These are phyloP conservation scores for Xanthoconium stramineum DNA, from an alignment of 768 basidiomycete genomes.

Conservation along the genomic window DNA sequence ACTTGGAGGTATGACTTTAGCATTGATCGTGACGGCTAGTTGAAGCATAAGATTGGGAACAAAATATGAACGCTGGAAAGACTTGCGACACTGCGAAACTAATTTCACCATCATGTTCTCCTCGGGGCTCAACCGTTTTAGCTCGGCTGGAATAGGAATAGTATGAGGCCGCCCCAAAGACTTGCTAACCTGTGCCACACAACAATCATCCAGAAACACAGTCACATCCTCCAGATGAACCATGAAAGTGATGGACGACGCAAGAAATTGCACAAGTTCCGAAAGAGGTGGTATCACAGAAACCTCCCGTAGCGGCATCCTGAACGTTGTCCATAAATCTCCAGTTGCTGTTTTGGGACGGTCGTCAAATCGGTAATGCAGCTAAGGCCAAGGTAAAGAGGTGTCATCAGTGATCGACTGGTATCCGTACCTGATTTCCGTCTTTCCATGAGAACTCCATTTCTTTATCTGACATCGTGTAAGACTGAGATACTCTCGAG, in stretches of 20 bases:
- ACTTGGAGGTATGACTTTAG: not conserved
- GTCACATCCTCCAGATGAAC: slow-evolving; percentile 64
- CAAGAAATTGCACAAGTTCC: slow-evolving; percentile 85
- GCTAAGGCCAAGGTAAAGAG: not conserved
- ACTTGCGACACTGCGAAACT: not conserved
- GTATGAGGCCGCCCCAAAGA: slow-evolving; percentile 45
- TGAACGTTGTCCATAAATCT: slow-evolving; percentile 76
- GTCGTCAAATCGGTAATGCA: not conserved
- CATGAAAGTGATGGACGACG: slow-evolving; percentile 93
- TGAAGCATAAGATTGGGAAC: not conserved
- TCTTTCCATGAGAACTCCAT: not conserved
- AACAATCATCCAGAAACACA: slow-evolving; percentile 73
- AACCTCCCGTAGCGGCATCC: slow-evolving; percentile 78
- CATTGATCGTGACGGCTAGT: not conserved
- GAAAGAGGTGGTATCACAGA: slow-evolving; percentile 71
- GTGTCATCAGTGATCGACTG: too few relatives aligned
- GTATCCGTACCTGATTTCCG: not conserved
- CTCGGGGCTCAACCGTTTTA: slow-evolving; percentile 51
- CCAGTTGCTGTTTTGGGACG: not conserved
- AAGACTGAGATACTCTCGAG: not conserved
- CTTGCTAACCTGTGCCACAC: slow-evolving; percentile 63
- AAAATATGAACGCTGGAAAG: not conserved
- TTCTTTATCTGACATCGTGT: not conserved
- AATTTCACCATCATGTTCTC: slow-evolving; percentile 62
- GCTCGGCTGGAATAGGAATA: slow-evolving; percentile 48